Conservation (phyloP, 768 basidiomycete species). For the Boletus huronensis region DNA sequence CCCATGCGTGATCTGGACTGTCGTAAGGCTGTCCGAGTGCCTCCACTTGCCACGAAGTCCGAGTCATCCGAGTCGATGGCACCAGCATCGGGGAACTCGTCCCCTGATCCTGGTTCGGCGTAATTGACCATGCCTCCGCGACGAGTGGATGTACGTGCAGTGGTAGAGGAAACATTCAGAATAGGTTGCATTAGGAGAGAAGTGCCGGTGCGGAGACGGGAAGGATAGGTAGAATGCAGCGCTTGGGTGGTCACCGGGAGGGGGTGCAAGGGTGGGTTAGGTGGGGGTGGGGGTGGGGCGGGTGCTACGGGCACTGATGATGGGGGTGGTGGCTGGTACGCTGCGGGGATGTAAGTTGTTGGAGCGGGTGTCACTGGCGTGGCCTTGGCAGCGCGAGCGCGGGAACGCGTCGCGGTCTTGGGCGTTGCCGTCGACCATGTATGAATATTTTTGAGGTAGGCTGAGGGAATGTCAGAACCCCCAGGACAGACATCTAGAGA, state of each 20-base stretch:
- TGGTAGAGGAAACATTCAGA: constrained; percentile 39
- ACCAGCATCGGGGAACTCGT: constrained; percentile 78
- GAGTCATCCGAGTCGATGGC: constrained; percentile 83
- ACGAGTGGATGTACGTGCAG: constrained; percentile 48
- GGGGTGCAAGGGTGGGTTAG: constrained; percentile 52
- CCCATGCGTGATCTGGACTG: constrained; percentile 43
- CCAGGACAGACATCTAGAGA: neutral
- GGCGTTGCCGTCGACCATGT: constrained; percentile 61
- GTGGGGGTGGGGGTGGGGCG: constrained; percentile 31
- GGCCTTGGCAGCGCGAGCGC: constrained; percentile 35
- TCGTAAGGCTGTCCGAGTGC: constrained; percentile 55
- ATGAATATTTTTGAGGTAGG: constrained; percentile 67
- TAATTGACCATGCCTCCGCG: constrained; percentile 80
- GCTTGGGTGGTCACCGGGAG: constrained; percentile 69
- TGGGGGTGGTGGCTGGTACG: constrained; percentile 36
- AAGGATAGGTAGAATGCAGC: constrained; percentile 76
- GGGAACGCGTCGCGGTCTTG: constrained; percentile 38
- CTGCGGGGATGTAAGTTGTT: constrained; percentile 35
- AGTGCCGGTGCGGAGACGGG: constrained; percentile 86
- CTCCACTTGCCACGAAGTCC: constrained; percentile 68
- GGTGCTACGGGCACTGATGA: constrained; percentile 28
- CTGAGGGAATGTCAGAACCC: constrained; percentile 30
- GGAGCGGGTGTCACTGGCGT: constrained; percentile 38
- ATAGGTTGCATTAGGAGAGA: constrained; percentile 91
- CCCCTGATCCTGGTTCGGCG: constrained; percentile 79